Base-by-base conservation (phyloP, 129 eudicot genomes). In the Lactuca sativa region DNA sequence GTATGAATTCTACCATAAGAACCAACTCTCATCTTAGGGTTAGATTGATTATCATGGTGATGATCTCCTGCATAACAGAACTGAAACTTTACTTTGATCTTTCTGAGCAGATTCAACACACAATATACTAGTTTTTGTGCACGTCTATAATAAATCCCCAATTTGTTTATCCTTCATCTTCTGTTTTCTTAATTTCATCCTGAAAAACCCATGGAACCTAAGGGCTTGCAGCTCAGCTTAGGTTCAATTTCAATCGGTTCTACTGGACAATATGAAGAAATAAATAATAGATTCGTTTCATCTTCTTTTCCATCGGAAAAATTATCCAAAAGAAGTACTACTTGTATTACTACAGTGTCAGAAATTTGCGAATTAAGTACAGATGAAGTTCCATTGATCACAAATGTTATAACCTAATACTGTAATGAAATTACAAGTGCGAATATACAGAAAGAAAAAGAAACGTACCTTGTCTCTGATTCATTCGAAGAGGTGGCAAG, bases 1-100 rank as follows among this genome's bases (percentile, higher is more conserved):
- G 96, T 90, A 51, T 86, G 67, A 37, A 84, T 79, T 77, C 93
- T 81, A 48, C 90, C 85, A 32, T 62, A 84, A 34, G 96, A 86
- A 76, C 86, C 90, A 3, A 90, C 86, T 62, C 90, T 83, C 71
- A 75, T 61, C 64, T 59, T 75, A 38, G 80, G 54, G 43, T 37
- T 73, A n/a, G 78, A 70, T 38, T 71, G 80, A 59, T 77, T 62
- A 49, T 70, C 75, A 71, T 67, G 80, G 40, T 76, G 83, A 62
- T 79, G 81, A 33, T 89, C 92, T 36, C 83, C 96, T 86, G 77
- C 70, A 64, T 14, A 71, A 17, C 78, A 69, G 36, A 72, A 60
- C 31, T 6, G 5, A 63, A 64, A 59, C 4, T 21, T 58, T 41
- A 40, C 43, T 15, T 38, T 41, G 30, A 52, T 17, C 40, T 7